Percentiles rank a stretch among this genome's conserved stretches.
Conservation (phyloP, 1,284 basidiomycete species). For the Psilocybe mexicana region DNA sequence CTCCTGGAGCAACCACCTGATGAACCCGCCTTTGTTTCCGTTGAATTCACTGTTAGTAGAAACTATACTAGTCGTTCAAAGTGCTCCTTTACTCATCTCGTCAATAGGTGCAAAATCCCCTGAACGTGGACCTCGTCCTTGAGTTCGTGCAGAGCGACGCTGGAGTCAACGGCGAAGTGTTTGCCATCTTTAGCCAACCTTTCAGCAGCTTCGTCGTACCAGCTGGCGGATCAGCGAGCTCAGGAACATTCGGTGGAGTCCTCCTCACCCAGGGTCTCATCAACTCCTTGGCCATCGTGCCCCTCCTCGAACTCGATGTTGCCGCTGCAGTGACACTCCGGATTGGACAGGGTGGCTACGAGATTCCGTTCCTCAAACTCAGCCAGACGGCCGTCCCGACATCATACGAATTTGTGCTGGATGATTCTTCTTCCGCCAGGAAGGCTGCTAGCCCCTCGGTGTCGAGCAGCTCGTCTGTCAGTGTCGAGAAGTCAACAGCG, state of each 20-base stretch:
- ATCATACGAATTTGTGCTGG: constrained; percentile 35
- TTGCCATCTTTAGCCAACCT: constrained; percentile 55
- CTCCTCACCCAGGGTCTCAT: constrained; percentile 57
- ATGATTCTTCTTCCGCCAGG: neutral
- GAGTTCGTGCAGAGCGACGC: constrained; percentile 58
- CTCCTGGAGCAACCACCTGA: constrained; percentile 46
- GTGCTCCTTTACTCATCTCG: neutral
- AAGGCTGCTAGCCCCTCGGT: neutral
- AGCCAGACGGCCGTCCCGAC: constrained; percentile 48
- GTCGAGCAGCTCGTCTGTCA: neutral
- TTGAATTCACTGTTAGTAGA: constrained; percentile 26
- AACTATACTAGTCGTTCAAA: neutral
- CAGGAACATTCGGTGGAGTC: constrained; percentile 49
- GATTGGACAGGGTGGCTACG: constrained; percentile 52
- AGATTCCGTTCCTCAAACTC: constrained; percentile 58
- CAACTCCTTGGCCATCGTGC: constrained; percentile 55
- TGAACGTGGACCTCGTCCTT: constrained; percentile 56
- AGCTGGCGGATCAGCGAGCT: constrained; percentile 47
- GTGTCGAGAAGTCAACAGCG: neutral
- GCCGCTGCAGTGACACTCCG: constrained; percentile 47
- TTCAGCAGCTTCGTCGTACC: constrained; percentile 60
- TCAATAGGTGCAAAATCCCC: constrained; percentile 53
- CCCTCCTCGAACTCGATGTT: constrained; percentile 54
- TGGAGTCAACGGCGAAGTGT: constrained; percentile 50
- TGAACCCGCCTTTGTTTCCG: constrained; percentile 34